These are phyloP conservation scores for Triticum timopheevii DNA, from an alignment of 176 grass and related monocot genomes.

Conservation along the genomic window DNA sequence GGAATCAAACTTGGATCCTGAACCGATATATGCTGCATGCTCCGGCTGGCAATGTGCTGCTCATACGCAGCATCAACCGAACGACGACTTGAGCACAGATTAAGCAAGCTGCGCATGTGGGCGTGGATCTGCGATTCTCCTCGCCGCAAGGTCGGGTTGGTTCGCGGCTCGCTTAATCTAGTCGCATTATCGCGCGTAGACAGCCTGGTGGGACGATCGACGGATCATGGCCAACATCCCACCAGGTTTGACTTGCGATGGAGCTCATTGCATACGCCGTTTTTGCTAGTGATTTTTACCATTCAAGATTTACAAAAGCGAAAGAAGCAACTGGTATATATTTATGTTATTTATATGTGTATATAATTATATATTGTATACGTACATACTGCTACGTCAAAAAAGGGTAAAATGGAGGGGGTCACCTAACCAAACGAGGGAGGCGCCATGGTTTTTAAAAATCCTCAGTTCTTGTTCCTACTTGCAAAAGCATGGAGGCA, in stretches of 20 bases:
- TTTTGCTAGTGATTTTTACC: not conserved
- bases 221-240: not conserved
- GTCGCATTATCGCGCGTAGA: constrained; percentile 34
- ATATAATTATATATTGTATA: no score
- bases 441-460: constrained; percentile 25
- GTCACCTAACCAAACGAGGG: constrained; percentile 34
- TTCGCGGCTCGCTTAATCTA: constrained; percentile 4
- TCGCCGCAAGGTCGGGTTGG: not conserved
- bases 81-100: not conserved
- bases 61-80: constrained; percentile 12
- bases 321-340: not conserved
- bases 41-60: constrained; percentile 23
- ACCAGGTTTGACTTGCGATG: constrained; percentile 40
- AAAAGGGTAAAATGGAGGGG: constrained; percentile 30
- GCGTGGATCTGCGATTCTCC: not conserved
- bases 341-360: no score
- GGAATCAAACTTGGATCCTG: not conserved
- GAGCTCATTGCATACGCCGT: constrained; percentile 1
- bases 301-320: not conserved
- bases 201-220: constrained; percentile 5
- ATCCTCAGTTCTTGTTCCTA: constrained; percentile 31
- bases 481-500: constrained; percentile 54
- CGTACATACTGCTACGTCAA: not conserved
- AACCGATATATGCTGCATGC: constrained; percentile 30
- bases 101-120: constrained; percentile 30